phyloP scores from a whole-genome alignment of 2,329 filamentous ascomycete genomes.

The Sarocladiaceae sp. region DNA sequence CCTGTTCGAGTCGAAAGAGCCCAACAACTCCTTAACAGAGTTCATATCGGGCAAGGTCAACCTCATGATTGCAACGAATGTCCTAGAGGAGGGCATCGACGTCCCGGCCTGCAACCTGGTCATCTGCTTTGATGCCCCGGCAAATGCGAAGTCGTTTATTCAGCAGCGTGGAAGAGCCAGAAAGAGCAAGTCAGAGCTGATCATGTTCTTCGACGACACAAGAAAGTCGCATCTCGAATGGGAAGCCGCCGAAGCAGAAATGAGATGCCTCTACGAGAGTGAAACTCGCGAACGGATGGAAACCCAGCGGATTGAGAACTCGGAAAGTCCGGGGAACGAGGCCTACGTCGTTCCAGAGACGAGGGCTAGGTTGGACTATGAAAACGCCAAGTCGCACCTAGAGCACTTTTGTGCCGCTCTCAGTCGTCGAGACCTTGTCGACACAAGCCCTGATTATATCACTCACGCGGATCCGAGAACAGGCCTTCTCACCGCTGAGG shows the following conservation, averaged over 20 bases:
- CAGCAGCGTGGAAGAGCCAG: conserved; percentile 50
- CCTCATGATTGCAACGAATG: conserved; percentile 55
- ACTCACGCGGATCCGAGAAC: conserved; percentile 31
- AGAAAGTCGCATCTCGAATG: conserved; percentile 40
- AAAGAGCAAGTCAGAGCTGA: conserved; percentile 43
- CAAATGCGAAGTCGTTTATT: conserved; percentile 50
- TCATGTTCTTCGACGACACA: conserved; percentile 35
- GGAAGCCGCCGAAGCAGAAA: conserved; percentile 61
- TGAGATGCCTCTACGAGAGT: conserved; percentile 64
- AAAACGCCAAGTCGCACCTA: conserved; percentile 70
- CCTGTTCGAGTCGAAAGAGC: conserved; percentile 29
- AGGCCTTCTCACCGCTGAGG: conserved; percentile 45
- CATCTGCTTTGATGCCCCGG: conserved; percentile 47
- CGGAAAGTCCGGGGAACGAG: conserved; percentile 21
- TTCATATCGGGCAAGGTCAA: conserved; percentile 51
- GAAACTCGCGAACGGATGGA: conserved; percentile 47
- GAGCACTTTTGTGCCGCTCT: conserved; percentile 72
- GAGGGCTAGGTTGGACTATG: conserved; percentile 62
- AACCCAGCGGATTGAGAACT: conserved; percentile 40
- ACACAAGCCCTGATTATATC: conserved; percentile 63
- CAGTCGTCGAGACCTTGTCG: conserved; percentile 51
- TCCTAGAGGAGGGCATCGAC: conserved; percentile 63
- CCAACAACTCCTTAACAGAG: conserved; percentile 22
- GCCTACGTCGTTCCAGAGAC: conserved; percentile 35
- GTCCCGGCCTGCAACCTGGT: conserved; percentile 58